Percentiles rank a stretch among this genome's conserved stretches.
These are phyloP conservation scores for Diaporthe destruens DNA, from an alignment of 2,329 filamentous ascomycete genomes.

Conservation along the genomic window DNA sequence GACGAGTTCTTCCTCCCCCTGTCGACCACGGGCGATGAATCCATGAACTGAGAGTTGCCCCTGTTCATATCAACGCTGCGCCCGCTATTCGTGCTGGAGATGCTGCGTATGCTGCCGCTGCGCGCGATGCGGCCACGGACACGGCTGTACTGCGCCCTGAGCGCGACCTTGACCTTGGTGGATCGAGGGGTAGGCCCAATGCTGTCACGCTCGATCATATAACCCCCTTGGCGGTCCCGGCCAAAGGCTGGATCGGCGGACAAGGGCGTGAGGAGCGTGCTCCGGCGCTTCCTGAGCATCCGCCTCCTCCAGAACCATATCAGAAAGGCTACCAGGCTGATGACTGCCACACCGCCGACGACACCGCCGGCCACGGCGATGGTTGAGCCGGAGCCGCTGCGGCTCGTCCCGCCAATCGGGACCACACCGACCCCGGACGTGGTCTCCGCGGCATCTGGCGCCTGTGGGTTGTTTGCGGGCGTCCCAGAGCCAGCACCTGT, in stretches of 20 bases:
- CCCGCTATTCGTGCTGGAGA: constrained; percentile 50
- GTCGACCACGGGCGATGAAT: constrained; percentile 45
- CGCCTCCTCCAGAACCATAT: constrained; percentile 65
- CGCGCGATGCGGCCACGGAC: constrained; percentile 51
- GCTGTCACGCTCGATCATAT: constrained; percentile 60
- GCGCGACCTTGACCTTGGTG: constrained; percentile 55
- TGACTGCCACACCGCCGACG: constrained; percentile 61
- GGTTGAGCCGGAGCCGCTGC: constrained; percentile 51
- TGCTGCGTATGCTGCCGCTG: constrained; percentile 38
- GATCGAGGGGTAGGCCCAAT: constrained; percentile 63
- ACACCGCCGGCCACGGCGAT: constrained; percentile 65
- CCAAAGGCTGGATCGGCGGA: constrained; percentile 50
- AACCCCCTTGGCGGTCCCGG: constrained; percentile 51
- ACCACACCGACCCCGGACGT: constrained; percentile 46
- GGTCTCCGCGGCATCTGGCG: constrained; percentile 1
- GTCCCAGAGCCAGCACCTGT: constrained; percentile 42
- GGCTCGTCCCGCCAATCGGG: constrained; percentile 36
- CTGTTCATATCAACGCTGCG: constrained; percentile 64
- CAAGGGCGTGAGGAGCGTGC: constrained; percentile 63
- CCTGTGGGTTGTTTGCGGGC: constrained; percentile 25
- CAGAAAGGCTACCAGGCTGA: constrained; percentile 61
- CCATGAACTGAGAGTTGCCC: constrained; percentile 66
- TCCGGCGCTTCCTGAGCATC: constrained; percentile 57
- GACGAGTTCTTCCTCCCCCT: constrained; percentile 57
- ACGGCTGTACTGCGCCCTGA: constrained; percentile 53